A percentile compares a stretch with the other conserved stretches of the same genome.
phyloP scores from a whole-genome alignment of 2,329 filamentous ascomycete species.

The Metarhizium humberi region DNA sequence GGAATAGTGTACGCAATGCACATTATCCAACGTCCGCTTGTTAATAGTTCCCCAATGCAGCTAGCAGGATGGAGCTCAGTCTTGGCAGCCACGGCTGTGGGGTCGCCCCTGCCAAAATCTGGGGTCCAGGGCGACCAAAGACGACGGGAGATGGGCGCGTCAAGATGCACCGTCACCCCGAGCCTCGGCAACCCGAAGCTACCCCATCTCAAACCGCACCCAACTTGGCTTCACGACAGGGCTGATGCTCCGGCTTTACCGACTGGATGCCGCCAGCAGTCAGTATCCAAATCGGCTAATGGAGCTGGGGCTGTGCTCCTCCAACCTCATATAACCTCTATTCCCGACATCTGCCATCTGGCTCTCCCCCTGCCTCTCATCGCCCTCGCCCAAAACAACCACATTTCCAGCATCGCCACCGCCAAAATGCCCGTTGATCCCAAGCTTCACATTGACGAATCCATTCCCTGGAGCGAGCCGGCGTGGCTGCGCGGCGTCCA shows the following conservation, averaged over 20 bases:
- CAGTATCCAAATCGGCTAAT: background rate
- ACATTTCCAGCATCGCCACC: background rate
- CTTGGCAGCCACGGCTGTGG: no score
- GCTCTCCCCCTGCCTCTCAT: background rate
- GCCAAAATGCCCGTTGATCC: constrained; percentile 10
- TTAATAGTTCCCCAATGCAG: no score
- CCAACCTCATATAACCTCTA: background rate
- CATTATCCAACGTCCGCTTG: no score
- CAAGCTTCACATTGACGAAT: constrained; percentile 12
- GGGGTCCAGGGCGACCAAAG: no score
- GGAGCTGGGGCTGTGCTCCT: background rate
- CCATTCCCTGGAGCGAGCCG: constrained; percentile 17
- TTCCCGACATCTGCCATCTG: background rate
- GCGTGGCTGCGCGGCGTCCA: constrained; percentile 18
- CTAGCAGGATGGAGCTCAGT: no score
- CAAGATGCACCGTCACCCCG: background rate
- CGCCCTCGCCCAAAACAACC: background rate
- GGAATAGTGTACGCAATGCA: no score
- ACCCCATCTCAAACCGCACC: background rate
- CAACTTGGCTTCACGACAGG: background rate
- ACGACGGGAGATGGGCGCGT: background rate
- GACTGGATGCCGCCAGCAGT: background rate
- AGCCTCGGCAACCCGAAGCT: background rate
- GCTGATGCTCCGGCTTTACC: background rate
- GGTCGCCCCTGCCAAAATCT: no score